A percentile compares a stretch with the other conserved stretches of the same genome.
These are phyloP conservation scores for Harrya chromipes DNA, from an alignment of 768 basidiomycete species.

Conservation along the genomic window DNA sequence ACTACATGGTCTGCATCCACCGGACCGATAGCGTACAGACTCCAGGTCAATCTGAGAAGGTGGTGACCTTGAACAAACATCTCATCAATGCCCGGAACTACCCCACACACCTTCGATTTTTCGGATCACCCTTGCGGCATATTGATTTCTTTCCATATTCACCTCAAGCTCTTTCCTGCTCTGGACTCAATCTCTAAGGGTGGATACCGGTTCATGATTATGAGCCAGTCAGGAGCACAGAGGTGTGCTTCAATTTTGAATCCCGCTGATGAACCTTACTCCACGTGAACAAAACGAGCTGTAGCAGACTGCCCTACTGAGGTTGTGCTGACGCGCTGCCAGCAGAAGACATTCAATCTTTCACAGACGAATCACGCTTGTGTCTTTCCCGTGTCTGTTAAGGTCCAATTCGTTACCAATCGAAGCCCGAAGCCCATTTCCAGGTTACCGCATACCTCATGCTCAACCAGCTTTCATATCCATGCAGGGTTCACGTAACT, in stretches of 20 bases:
- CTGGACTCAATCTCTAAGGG: neutral
- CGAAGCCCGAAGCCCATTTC: too few relatives aligned
- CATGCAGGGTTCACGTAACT: neutral
- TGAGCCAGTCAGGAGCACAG: neutral
- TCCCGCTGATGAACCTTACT: neutral
- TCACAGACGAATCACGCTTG: neutral
- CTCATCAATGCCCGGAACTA: conserved; percentile 1
- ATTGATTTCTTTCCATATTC: neutral
- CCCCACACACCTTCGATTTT: neutral
- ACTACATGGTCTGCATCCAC: neutral
- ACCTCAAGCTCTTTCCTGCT: neutral
- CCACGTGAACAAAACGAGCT: neutral
- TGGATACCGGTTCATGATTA: neutral
- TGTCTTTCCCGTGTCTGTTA: conserved; percentile 1
- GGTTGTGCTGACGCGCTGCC: conserved; percentile 1
- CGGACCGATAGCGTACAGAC: neutral
- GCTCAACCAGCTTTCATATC: neutral
- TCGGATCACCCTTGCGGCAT: conserved; percentile 2
- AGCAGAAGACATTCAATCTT: neutral
- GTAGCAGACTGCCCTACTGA: neutral
- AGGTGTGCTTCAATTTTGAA: conserved; percentile 9
- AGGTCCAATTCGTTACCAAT: neutral
- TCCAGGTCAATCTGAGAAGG: conserved; percentile 2
- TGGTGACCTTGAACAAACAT: neutral
- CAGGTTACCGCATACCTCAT: conserved; percentile 1